These are phyloP conservation scores for Mycena albidolilacea DNA, from an alignment of 768 basidiomycete genomes.

Conservation along the genomic window DNA sequence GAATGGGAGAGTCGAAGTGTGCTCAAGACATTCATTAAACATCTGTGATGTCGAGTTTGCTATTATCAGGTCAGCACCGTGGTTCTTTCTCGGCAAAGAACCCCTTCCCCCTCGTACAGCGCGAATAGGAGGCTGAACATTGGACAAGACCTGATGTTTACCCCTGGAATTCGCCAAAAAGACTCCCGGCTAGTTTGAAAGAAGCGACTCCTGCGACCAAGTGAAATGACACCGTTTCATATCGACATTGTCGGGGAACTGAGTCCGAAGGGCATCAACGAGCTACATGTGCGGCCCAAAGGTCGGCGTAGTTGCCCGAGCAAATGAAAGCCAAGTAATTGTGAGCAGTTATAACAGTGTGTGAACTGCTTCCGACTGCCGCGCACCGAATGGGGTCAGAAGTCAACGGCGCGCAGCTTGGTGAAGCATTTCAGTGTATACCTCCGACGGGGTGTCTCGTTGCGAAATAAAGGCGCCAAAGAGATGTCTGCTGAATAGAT, in stretches of 20 bases:
- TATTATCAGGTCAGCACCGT: too few species aligned
- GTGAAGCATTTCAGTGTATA: neutral
- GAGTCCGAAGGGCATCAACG: too few species aligned
- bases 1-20: neutral
- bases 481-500: too few species aligned
- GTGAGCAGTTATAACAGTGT: neutral
- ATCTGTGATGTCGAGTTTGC: neutral
- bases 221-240: neutral
- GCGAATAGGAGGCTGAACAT: neutral
- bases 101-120: too few species aligned
- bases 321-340: constrained; percentile 13
- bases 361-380: neutral
- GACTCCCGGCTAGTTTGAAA: neutral
- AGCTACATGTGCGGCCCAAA: neutral
- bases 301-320: neutral
- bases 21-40: neutral
- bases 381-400: neutral
- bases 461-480: too few species aligned
- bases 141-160: neutral
- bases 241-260: neutral
- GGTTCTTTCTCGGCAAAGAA: too few species aligned
- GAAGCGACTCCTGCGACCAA: neutral
- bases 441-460: neutral
- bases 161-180: constrained; percentile 7
- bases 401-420: neutral